Evolutionary conservation across 768 basidiomycete genomes (phyloP).

Genomic region (Pilatotrama ljubarskyi): DNA sequence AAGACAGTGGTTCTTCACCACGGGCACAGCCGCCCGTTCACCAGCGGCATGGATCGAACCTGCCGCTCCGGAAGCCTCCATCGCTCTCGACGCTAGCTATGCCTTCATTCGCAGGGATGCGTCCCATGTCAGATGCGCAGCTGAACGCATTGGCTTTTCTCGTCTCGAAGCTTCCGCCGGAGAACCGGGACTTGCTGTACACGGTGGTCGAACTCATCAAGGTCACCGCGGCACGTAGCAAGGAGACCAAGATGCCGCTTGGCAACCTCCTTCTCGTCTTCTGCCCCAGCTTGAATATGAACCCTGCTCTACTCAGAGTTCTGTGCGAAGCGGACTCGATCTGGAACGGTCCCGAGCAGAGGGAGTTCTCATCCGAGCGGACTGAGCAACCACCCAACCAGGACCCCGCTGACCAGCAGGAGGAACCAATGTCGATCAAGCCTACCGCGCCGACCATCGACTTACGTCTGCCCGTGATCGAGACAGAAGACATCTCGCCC

Average conservation of each 20-base stretch:
- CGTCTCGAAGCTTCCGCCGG: constrained; percentile 67
- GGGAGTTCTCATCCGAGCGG: not conserved
- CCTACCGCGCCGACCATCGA: not conserved
- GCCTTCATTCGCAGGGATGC: constrained; percentile 61
- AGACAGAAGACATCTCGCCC: constrained; percentile 9
- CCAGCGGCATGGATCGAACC: constrained; percentile 27
- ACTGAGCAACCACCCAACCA: not conserved
- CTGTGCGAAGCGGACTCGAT: constrained; percentile 71
- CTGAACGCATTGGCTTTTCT: constrained; percentile 60
- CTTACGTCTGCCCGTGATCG: constrained; percentile 16
- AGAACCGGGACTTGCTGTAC: constrained; percentile 81
- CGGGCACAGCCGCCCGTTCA: constrained; percentile 17
- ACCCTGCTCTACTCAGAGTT: constrained; percentile 66
- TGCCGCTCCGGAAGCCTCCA: constrained; percentile 66
- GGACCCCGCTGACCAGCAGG: not conserved
- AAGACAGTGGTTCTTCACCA: constrained; percentile 19
- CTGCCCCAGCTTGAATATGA: constrained; percentile 84
- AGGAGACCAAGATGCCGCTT: constrained; percentile 89
- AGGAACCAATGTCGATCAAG: not conserved
- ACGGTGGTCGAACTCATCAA: constrained; percentile 82
- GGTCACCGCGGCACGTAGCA: constrained; percentile 64
- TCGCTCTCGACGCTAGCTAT: constrained; percentile 79
- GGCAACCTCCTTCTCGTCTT: constrained; percentile 87
- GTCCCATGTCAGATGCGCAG: constrained; percentile 60
- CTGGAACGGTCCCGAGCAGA: constrained; percentile 48